A percentile compares a stretch with the other conserved stretches of the same genome.
These are phyloP conservation scores for Tripterygium wilfordii DNA, from an alignment of 177 flowering plant species.

Conservation along the genomic window DNA sequence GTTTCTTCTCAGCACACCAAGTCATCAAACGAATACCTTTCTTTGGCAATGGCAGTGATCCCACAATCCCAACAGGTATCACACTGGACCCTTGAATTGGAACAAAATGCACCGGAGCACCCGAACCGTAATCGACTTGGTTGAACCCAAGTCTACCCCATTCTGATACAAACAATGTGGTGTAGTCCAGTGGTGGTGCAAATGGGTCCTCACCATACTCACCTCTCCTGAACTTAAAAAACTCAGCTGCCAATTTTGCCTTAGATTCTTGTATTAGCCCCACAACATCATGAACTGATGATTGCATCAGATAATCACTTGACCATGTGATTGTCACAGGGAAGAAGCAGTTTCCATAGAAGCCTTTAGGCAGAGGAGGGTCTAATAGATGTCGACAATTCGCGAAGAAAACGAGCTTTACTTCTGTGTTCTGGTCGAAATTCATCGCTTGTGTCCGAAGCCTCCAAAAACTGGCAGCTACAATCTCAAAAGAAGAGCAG, in stretches of 20 bases:
- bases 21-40: slow-evolving; percentile 61
- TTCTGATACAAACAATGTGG: slow-evolving; percentile 54
- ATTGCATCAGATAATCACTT: slow-evolving; percentile 15
- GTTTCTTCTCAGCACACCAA: slow-evolving; percentile 46
- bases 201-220: slow-evolving; percentile 37
- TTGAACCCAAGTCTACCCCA: slow-evolving; percentile 67
- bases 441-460: slow-evolving; percentile 32
- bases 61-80: slow-evolving; percentile 47
- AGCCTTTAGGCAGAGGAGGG: slow-evolving; percentile 58
- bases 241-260: slow-evolving; percentile 25
- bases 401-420: slow-evolving; percentile 56
- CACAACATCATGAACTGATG: slow-evolving; percentile 36
- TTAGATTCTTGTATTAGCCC: slow-evolving; percentile 47
- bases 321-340: slow-evolving; percentile 41
- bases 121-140: slow-evolving; percentile 61
- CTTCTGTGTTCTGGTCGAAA: slow-evolving; percentile 11
- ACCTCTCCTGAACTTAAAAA: slow-evolving; percentile 33
- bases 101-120: slow-evolving; percentile 45
- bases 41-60: slow-evolving; percentile 32
- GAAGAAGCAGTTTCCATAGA: slow-evolving; percentile 72
- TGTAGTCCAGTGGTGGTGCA: slow-evolving; percentile 39
- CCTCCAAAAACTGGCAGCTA: slow-evolving; percentile 54
- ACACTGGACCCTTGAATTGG: slow-evolving; percentile 55
- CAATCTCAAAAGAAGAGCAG: slow-evolving; percentile 60
- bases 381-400: slow-evolving; percentile 41